phyloP scores from a whole-genome alignment of 2,329 filamentous ascomycete species.

The Sclerotinia sclerotiorum region DNA sequence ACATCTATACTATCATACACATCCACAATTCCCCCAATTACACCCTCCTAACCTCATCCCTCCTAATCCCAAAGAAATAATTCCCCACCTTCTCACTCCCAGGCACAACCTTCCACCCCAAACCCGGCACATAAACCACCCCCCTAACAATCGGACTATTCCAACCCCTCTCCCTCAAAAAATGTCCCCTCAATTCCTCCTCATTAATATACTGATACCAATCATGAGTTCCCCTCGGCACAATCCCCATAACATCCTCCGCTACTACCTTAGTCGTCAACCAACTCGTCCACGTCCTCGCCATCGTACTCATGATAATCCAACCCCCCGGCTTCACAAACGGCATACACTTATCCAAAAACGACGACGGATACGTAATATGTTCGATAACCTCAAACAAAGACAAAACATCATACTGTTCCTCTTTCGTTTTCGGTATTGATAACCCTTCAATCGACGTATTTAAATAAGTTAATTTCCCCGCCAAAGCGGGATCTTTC shows the following conservation, averaged over 20 bases:
- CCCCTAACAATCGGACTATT: constrained; percentile 66
- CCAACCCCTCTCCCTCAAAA: constrained; percentile 57
- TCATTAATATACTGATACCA: constrained; percentile 96
- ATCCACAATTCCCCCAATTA: not conserved
- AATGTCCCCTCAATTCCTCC: constrained; percentile 64
- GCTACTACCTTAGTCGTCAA: constrained; percentile 89
- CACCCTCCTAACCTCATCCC: constrained; percentile 37
- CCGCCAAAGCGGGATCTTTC: constrained; percentile 65
- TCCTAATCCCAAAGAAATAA: constrained; percentile 89
- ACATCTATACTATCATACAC: not conserved
- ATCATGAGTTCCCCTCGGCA: constrained; percentile 90
- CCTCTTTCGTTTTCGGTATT: constrained; percentile 41
- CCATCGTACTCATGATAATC: constrained; percentile 90
- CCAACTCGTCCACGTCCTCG: constrained; percentile 85
- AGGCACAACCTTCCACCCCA: constrained; percentile 83
- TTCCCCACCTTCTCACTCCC: constrained; percentile 88
- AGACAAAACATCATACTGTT: constrained; percentile 75
- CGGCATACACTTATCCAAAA: constrained; percentile 68
- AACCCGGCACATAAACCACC: constrained; percentile 82
- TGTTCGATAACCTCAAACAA: constrained; percentile 97
- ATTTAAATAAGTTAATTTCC: constrained; percentile 71
- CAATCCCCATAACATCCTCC: constrained; percentile 82
- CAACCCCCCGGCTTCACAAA: constrained; percentile 90
- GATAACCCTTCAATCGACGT: constrained; percentile 72
- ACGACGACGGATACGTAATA: constrained; percentile 71